Percentiles rank a stretch among this genome's conserved stretches.
Evolutionary conservation across 2,329 filamentous ascomycete genomes (phyloP).

Genomic region (Colletotrichum ledebouriae): DNA sequence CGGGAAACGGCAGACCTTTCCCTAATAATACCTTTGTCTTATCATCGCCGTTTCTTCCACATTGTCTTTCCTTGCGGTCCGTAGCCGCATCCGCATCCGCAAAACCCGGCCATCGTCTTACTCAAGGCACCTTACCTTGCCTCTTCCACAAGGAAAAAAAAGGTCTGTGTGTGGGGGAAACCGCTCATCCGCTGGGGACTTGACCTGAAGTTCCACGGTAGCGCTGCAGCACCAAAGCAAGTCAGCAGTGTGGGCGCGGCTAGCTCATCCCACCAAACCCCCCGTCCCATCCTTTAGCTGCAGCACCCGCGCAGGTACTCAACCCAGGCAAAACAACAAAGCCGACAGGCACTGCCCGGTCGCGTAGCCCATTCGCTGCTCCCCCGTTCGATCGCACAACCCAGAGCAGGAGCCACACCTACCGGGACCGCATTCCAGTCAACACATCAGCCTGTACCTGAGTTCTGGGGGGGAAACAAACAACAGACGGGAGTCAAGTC

Average conservation of each 20-base stretch:
- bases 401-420: slow-evolving; percentile 27
- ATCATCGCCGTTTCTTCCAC: slow-evolving; percentile 36
- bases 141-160: neutral
- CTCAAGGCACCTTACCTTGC: neutral
- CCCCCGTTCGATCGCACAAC: slow-evolving; percentile 27
- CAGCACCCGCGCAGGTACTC: slow-evolving; percentile 32
- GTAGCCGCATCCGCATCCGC: too few species aligned
- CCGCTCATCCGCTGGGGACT: neutral
- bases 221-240: slow-evolving; percentile 19
- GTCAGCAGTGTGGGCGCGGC: slow-evolving; percentile 26
- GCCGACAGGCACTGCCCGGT: slow-evolving; percentile 37
- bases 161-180: slow-evolving; percentile 14
- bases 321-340: slow-evolving; percentile 33
- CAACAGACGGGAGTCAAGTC: slow-evolving; percentile 36
- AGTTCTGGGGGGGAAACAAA: slow-evolving; percentile 27
- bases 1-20: slow-evolving; percentile 39
- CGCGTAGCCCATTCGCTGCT: slow-evolving; percentile 31
- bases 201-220: slow-evolving; percentile 15
- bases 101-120: neutral
- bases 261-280: slow-evolving; percentile 35
- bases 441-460: slow-evolving; percentile 31
- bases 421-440: slow-evolving; percentile 39
- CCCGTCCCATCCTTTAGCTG: slow-evolving; percentile 32
- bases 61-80: slow-evolving; percentile 14
- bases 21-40: slow-evolving; percentile 42